Percentiles rank a stretch among this genome's conserved stretches.
phyloP scores from a whole-genome alignment of 768 basidiomycete genomes.

The Xerocomellus amylosporus region DNA sequence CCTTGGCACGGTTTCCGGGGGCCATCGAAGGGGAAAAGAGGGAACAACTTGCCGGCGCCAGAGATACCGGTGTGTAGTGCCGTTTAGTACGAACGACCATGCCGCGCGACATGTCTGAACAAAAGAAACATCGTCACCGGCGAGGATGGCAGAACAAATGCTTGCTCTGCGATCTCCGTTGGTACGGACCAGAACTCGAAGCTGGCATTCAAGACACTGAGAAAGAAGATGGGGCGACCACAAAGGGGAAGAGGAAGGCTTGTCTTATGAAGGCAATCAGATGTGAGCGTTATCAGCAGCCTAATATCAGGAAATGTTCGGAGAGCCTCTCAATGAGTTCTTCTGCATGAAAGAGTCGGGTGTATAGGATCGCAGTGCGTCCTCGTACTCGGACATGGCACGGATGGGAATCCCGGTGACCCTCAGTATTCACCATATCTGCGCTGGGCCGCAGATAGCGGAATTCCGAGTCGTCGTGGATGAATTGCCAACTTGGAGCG shows the following conservation, averaged over 20 bases:
- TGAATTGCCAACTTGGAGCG: too few relatives aligned
- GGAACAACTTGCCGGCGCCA: constrained; percentile 71
- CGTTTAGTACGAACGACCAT: constrained; percentile 48
- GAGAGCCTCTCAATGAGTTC: background rate
- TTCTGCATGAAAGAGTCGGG: background rate
- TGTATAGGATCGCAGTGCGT: background rate
- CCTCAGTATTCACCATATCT: background rate
- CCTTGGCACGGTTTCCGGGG: constrained; percentile 40
- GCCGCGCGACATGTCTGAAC: constrained; percentile 52
- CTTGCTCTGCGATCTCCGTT: constrained; percentile 59
- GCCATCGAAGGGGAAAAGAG: constrained; percentile 59
- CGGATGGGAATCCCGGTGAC: background rate
- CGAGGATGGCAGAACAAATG: constrained; percentile 53
- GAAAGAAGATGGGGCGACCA: background rate
- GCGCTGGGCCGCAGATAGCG: too few relatives aligned
- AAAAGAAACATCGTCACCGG: constrained; percentile 59
- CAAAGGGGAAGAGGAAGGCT: background rate
- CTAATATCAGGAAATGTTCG: background rate
- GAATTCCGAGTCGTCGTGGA: too few relatives aligned
- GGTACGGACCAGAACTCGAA: constrained; percentile 26
- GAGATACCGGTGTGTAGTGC: constrained; percentile 52
- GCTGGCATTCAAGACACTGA: background rate
- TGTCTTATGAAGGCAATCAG: background rate
- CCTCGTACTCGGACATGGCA: background rate
- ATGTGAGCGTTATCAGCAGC: background rate